Conservation (phyloP, 768 basidiomycete genomes). For the Phlegmacium glaucopus region DNA sequence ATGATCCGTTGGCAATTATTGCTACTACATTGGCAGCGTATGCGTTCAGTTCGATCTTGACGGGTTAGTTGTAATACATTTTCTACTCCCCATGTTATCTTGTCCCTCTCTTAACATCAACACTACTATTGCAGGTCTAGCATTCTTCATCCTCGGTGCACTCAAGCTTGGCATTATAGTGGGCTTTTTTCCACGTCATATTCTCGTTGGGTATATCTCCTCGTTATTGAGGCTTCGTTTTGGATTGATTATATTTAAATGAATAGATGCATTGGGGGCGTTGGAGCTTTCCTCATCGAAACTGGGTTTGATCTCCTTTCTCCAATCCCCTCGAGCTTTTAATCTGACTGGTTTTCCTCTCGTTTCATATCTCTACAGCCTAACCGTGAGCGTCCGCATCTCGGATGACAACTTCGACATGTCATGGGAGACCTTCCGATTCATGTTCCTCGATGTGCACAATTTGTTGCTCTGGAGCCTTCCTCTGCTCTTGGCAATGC, state of each 20-base stretch:
- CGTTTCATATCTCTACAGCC: conserved; percentile 33
- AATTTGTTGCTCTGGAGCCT: conserved; percentile 76
- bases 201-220: conserved; percentile 81
- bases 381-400: conserved; percentile 83
- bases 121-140: conserved; percentile 43
- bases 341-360: background rate
- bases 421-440: conserved; percentile 58
- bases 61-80: conserved; percentile 46
- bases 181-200: conserved; percentile 95
- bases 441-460: conserved; percentile 62
- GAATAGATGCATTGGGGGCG: conserved; percentile 84
- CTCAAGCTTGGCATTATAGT: conserved; percentile 82
- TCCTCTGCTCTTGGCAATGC: conserved; percentile 70
- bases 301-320: conserved; percentile 59
- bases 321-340: background rate
- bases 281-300: conserved; percentile 87
- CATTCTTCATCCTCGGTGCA: conserved; percentile 84
- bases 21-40: conserved; percentile 91
- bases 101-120: background rate
- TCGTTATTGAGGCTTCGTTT: background rate
- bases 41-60: conserved; percentile 82
- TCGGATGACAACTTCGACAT: conserved; percentile 75
- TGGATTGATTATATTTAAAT: background rate
- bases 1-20: conserved; percentile 67
- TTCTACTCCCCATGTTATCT: background rate